A percentile compares a stretch with the other conserved stretches of the same genome.
These are phyloP conservation scores for Arachis stenosperma DNA, from an alignment of 306 rosid genomes.

Conservation along the genomic window DNA sequence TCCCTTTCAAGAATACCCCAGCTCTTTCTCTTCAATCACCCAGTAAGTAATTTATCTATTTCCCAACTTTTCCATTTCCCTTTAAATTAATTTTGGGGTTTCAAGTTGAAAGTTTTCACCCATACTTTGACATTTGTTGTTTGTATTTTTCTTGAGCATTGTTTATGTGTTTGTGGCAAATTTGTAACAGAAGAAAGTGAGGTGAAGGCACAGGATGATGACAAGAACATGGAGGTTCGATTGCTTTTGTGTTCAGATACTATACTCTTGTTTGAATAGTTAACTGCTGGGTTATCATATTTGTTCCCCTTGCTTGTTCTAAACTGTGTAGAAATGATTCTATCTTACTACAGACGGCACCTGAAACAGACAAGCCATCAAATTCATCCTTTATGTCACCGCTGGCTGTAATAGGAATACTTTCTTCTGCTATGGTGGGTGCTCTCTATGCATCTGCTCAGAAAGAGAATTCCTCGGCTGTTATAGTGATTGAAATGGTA, in stretches of 20 bases:
- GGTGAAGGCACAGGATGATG: slow-evolving; percentile 48
- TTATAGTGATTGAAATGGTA: slow-evolving; percentile 58
- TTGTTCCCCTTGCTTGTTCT: slow-evolving; percentile 33
- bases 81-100: neutral
- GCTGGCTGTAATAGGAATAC: slow-evolving; percentile 67
- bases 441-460: slow-evolving; percentile 68
- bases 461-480: slow-evolving; percentile 60
- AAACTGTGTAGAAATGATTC: slow-evolving; percentile 33
- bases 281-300: slow-evolving; percentile 7
- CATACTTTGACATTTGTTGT: neutral
- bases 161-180: slow-evolving; percentile 25
- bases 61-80: neutral
- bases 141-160: neutral
- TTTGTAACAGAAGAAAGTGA: slow-evolving; percentile 56
- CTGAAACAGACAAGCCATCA: slow-evolving; percentile 47
- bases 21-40: slow-evolving; percentile 67
- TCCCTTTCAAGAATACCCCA: slow-evolving; percentile 52
- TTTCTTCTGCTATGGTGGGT: slow-evolving; percentile 67
- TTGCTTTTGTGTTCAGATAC: slow-evolving; percentile 40
- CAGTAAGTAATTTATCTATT: slow-evolving; percentile 40
- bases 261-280: slow-evolving; percentile 36
- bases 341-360: slow-evolving; percentile 46
- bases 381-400: slow-evolving; percentile 49
- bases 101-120: neutral
- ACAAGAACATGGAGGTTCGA: slow-evolving; percentile 61